These are phyloP conservation scores for Sextonia rubra DNA, from an alignment of 164 flowering plant genomes.

Conservation along the genomic window DNA sequence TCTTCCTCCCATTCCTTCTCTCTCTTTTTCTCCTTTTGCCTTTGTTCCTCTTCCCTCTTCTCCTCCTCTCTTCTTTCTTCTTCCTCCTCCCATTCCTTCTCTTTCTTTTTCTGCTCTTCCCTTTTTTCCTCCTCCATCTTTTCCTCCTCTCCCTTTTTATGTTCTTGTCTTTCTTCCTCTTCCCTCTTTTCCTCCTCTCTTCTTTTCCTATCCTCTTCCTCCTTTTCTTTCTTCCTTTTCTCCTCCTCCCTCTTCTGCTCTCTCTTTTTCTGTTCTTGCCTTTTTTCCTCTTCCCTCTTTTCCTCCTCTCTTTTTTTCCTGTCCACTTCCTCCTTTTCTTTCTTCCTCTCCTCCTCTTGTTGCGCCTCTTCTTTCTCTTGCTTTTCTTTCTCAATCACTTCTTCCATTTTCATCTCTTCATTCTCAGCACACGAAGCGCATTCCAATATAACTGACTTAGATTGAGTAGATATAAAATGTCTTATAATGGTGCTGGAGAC, in stretches of 20 bases:
- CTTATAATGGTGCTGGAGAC: constrained; percentile 36
- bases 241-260: constrained; percentile 3
- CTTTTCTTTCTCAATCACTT: constrained; percentile 23
- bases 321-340: constrained; percentile 5
- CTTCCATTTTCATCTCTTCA: constrained; percentile 45
- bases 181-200: constrained; percentile 3
- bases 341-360: constrained; percentile 14
- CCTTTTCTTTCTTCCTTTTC: not conserved
- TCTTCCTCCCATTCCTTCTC: constrained; percentile 15
- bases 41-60: not conserved
- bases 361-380: constrained; percentile 7
- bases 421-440: constrained; percentile 89
- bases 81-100: not conserved
- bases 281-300: constrained; percentile 19
- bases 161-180: not conserved
- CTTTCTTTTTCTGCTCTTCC: constrained; percentile 1
- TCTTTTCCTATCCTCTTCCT: constrained; percentile 12
- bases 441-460: constrained; percentile 46
- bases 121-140: constrained; percentile 1
- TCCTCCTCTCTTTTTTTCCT: constrained; percentile 8
- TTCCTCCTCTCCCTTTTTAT: constrained; percentile 4
- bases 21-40: constrained; percentile 4
- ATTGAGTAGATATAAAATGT: constrained; percentile 37
- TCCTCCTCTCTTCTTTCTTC: not conserved
- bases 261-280: not conserved